Conservation (phyloP, 1,284 basidiomycete species). For the Volvariella volvacea region DNA sequence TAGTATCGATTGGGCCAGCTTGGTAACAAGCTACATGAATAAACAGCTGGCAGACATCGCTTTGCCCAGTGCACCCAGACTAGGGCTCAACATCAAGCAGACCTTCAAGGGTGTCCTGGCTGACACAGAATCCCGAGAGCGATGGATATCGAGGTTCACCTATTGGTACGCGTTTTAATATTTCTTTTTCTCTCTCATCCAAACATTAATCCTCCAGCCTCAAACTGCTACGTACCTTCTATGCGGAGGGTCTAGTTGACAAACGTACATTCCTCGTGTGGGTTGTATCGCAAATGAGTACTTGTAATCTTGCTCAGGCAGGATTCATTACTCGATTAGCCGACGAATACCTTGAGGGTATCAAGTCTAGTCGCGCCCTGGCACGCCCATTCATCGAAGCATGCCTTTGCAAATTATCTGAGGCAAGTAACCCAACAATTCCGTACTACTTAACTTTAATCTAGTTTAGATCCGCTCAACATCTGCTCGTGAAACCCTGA, state of each 20-base stretch:
- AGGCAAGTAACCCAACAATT: constrained; percentile 40
- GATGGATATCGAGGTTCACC: constrained; percentile 77
- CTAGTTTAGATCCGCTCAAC: constrained; percentile 42
- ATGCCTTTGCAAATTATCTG: constrained; percentile 58
- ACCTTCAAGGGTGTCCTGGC: constrained; percentile 73
- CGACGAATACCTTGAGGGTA: constrained; percentile 74
- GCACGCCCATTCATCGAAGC: constrained; percentile 62
- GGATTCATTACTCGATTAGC: constrained; percentile 74
- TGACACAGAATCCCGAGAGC: constrained; percentile 60
- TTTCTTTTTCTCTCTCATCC: neutral
- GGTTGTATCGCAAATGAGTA: constrained; percentile 74
- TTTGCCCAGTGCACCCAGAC: constrained; percentile 71
- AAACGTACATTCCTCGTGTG: constrained; percentile 75
- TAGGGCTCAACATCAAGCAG: constrained; percentile 71
- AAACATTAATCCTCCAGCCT: constrained; percentile 38
- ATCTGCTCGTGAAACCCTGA: constrained; percentile 47
- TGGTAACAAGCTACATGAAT: constrained; percentile 83
- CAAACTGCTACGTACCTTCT: constrained; percentile 71
- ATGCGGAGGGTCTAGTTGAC: constrained; percentile 79
- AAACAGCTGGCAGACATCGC: constrained; percentile 85
- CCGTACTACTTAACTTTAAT: neutral
- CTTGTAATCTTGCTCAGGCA: constrained; percentile 79
- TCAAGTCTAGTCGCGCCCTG: constrained; percentile 62
- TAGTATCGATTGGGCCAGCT: constrained; percentile 85
- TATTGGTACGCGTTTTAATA: constrained; percentile 52